A percentile compares a stretch with the other conserved stretches of the same genome.
phyloP scores from a whole-genome alignment of 306 rosid genomes.

The Rubus idaeus region DNA sequence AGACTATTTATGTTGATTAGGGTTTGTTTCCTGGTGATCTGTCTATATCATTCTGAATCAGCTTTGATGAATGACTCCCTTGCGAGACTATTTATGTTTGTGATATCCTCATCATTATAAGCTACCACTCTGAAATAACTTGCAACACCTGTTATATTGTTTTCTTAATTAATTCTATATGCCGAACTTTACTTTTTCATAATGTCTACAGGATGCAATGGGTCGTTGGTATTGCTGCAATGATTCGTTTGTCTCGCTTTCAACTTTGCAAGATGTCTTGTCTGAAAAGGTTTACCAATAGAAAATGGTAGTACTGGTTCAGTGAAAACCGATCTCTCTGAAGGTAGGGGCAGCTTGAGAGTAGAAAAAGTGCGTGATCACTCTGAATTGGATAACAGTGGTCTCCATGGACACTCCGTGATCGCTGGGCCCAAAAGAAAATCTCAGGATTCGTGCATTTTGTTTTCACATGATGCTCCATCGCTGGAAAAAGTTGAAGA shows the following conservation, averaged over 20 bases:
- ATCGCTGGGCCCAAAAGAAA: constrained; percentile 63
- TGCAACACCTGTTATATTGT: too few species aligned
- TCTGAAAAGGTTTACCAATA: constrained; percentile 73
- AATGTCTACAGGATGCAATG: constrained; percentile 70
- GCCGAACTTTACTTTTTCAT: constrained; percentile 23
- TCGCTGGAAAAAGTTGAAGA: constrained; percentile 63
- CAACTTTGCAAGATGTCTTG: constrained; percentile 80
- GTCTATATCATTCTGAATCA: too few species aligned
- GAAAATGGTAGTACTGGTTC: constrained; percentile 41
- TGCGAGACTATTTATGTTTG: too few species aligned
- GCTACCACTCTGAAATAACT: too few species aligned
- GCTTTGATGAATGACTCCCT: too few species aligned
- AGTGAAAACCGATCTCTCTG: constrained; percentile 39
- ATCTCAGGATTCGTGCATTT: constrained; percentile 38
- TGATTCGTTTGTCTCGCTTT: constrained; percentile 76
- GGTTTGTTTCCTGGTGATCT: too few species aligned
- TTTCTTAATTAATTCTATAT: background rate
- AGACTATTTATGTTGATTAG: too few species aligned
- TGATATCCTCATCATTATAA: too few species aligned
- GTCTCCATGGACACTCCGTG: constrained; percentile 25
- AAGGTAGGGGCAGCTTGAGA: constrained; percentile 32
- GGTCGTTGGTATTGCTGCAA: constrained; percentile 95
- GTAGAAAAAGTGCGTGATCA: constrained; percentile 32
- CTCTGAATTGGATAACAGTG: constrained; percentile 46
- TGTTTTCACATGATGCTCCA: constrained; percentile 61